phyloP scores from a whole-genome alignment of 2,329 filamentous ascomycete genomes.

The Stagonosporopsis rhizophila region DNA sequence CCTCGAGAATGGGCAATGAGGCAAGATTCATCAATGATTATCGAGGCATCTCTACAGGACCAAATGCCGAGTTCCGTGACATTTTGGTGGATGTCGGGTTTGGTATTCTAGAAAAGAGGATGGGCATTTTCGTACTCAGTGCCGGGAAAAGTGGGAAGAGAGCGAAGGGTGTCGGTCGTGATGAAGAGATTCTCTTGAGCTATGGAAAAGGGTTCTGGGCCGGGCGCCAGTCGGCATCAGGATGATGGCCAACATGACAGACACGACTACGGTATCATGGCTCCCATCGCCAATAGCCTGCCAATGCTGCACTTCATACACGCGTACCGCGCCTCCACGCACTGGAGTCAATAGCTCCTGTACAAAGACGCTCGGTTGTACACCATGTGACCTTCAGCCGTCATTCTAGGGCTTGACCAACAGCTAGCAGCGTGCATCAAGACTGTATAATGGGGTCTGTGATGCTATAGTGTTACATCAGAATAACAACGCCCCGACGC shows the following conservation, averaged over 20 bases:
- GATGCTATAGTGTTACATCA: background rate
- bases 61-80: conserved; percentile 55
- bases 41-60: conserved; percentile 53
- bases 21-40: conserved; percentile 63
- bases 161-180: conserved; percentile 55
- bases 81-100: conserved; percentile 47
- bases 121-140: conserved; percentile 60
- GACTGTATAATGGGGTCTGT: background rate
- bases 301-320: too few species aligned
- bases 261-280: background rate
- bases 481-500: background rate
- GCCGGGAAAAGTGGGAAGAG: conserved; percentile 57
- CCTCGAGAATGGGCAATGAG: conserved; percentile 58
- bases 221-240: conserved; percentile 36
- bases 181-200: conserved; percentile 61
- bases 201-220: conserved; percentile 62
- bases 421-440: background rate
- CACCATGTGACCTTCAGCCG: background rate
- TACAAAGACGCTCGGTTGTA: background rate
- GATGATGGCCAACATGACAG: conserved; percentile 1
- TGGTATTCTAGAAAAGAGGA: conserved; percentile 54
- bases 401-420: background rate
- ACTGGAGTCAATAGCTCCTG: too few species aligned
- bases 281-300: background rate
- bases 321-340: background rate